These are phyloP conservation scores for Myxozyma udenii DNA, from an alignment of 805 yeast species.

Conservation along the genomic window DNA sequence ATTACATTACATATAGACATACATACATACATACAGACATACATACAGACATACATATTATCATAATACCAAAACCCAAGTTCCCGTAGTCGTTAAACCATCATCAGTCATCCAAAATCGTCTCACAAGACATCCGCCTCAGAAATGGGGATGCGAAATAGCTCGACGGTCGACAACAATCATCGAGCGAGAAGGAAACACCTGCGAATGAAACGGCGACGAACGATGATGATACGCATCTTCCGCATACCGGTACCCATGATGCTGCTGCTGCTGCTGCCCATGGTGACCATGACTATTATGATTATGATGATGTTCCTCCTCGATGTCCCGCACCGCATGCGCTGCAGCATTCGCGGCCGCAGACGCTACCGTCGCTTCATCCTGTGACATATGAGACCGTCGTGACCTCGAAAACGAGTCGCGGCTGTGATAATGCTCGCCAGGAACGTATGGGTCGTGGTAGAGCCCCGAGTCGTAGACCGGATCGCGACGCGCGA, in stretches of 20 bases:
- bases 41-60: background rate
- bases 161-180: too few species aligned
- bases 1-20: too few species aligned
- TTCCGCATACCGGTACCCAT: too few species aligned
- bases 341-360: constrained; percentile 6
- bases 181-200: too few species aligned
- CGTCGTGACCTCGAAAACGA: too few species aligned
- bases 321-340: constrained; percentile 5
- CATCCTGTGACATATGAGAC: background rate
- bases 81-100: background rate
- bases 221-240: too few species aligned
- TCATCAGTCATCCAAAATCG: background rate
- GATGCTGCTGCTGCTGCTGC: too few species aligned
- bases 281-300: background rate
- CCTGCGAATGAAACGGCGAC: too few species aligned
- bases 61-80: background rate
- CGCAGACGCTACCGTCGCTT: constrained; percentile 3
- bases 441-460: background rate
- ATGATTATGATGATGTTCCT: background rate
- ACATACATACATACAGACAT: background rate
- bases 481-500: background rate
- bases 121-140: too few species aligned
- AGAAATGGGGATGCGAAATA: too few species aligned
- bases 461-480: background rate
- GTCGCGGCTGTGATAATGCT: background rate